Percentiles rank a stretch among this genome's conserved stretches.
These are phyloP conservation scores for rapeseed (Brassica napus) DNA, from an alignment of 345 rosid species.

Conservation along the genomic window DNA sequence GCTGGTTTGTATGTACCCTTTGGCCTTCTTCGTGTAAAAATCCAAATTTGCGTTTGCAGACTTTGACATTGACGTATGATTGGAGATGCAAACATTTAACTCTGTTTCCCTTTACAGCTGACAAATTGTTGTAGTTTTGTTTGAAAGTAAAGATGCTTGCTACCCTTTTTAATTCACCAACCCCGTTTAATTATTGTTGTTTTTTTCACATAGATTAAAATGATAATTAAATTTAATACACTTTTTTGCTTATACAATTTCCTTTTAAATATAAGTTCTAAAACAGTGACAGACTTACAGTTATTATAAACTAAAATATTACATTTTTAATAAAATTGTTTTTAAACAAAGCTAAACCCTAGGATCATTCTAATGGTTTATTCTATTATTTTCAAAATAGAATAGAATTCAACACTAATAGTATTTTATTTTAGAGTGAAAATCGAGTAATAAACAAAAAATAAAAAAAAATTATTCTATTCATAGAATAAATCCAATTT, in stretches of 20 bases:
- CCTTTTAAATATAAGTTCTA: not conserved
- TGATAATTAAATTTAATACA: not conserved
- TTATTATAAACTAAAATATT: not conserved
- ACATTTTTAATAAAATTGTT: not conserved
- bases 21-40: not conserved
- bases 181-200: not conserved
- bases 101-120: not conserved
- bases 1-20: not conserved
- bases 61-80: constrained; percentile 2
- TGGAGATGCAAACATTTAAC: not conserved
- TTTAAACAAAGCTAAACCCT: not conserved
- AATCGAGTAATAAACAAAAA: too few relatives aligned
- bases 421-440: too few relatives aligned
- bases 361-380: too few relatives aligned
- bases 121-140: not conserved
- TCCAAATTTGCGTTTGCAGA: constrained; percentile 18
- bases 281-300: not conserved
- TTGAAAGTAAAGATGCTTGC: not conserved
- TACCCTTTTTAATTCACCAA: not conserved
- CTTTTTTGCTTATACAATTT: not conserved
- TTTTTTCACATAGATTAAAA: too few relatives aligned
- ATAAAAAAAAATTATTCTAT: too few relatives aligned
- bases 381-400: too few relatives aligned
- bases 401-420: too few relatives aligned
- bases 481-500: too few relatives aligned